Conservation (phyloP, 441 rosid genomes). For the Viola pubescens region DNA sequence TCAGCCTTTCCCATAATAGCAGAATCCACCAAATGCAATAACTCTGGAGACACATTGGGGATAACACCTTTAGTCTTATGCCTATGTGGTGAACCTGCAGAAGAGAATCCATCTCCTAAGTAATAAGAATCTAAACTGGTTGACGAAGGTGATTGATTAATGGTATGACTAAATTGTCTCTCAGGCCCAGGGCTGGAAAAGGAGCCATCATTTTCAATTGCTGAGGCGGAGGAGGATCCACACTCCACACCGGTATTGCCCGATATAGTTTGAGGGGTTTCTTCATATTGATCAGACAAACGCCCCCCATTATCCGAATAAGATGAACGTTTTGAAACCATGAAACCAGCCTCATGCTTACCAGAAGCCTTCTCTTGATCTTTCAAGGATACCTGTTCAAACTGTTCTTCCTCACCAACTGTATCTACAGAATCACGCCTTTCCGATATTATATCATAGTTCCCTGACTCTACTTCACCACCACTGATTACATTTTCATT, state of each 20-base stretch:
- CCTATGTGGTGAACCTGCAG: slow-evolving; percentile 58
- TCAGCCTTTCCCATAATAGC: slow-evolving; percentile 98
- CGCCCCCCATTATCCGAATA: slow-evolving; percentile 38
- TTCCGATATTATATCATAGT: slow-evolving; percentile 22
- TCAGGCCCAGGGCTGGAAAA: slow-evolving; percentile 51
- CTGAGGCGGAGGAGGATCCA: slow-evolving; percentile 40
- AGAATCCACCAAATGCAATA: slow-evolving; percentile 96
- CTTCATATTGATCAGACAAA: slow-evolving; percentile 32
- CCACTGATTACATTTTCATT: slow-evolving; percentile 22
- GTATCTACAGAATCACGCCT: slow-evolving; percentile 30
- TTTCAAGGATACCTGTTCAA: slow-evolving; percentile 76
- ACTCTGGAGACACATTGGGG: slow-evolving; percentile 97
- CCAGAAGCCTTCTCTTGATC: slow-evolving; percentile 50
- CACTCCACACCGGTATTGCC: slow-evolving; percentile 24
- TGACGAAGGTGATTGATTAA: slow-evolving; percentile 46
- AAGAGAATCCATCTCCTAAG: slow-evolving; percentile 47
- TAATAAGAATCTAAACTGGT: slow-evolving; percentile 48
- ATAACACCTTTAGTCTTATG: slow-evolving; percentile 58
- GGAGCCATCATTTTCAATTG: slow-evolving; percentile 34
- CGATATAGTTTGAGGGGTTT: slow-evolving; percentile 26
- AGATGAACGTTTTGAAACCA: slow-evolving; percentile 34
- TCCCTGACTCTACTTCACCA: slow-evolving; percentile 24
- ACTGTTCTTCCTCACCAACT: slow-evolving; percentile 55
- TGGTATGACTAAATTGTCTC: slow-evolving; percentile 27
- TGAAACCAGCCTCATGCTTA: slow-evolving; percentile 23